Percentiles rank a stretch among this genome's conserved stretches.
Conservation (phyloP, 345 rosid genomes). For the Cardamine chenopodiifolia region DNA sequence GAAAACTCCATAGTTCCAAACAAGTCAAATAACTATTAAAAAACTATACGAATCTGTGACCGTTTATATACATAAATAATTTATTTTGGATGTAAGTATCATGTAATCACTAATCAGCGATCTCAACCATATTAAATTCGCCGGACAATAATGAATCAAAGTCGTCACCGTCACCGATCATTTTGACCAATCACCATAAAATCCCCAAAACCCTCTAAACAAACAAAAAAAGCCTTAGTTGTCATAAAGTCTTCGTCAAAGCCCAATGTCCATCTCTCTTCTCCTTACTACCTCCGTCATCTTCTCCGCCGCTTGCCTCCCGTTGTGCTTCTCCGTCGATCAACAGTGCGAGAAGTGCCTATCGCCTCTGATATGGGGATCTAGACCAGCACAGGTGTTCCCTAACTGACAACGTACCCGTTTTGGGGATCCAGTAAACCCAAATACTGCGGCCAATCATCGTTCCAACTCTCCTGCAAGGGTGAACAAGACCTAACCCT, state of each 20-base stretch:
- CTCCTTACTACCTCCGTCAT: slow-evolving; percentile 26
- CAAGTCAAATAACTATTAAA: slow-evolving; percentile 20
- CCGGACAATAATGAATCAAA: neutral
- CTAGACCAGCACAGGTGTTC: neutral
- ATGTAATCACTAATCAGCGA: neutral
- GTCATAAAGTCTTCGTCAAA: neutral
- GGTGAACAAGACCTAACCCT: neutral
- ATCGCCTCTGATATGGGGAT: slow-evolving; percentile 43
- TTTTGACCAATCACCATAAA: slow-evolving; percentile 24
- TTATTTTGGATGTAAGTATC: neutral
- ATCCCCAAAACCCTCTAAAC: slow-evolving; percentile 4
- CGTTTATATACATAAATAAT: neutral
- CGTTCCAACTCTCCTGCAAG: slow-evolving; percentile 46
- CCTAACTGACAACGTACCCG: slow-evolving; percentile 46
- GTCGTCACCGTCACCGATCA: slow-evolving; percentile 23
- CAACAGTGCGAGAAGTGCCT: slow-evolving; percentile 41
- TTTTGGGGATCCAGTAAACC: slow-evolving; percentile 50
- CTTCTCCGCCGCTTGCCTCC: slow-evolving; percentile 26
- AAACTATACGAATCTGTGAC: slow-evolving; percentile 8
- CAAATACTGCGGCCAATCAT: slow-evolving; percentile 41
- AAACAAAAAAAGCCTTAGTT: neutral
- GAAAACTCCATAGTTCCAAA: neutral
- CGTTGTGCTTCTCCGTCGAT: slow-evolving; percentile 34
- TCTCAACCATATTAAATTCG: neutral
- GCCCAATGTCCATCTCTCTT: slow-evolving; percentile 31